Base-by-base conservation (phyloP, 2,329 filamentous ascomycete genomes). In the Macrophomina tecta region DNA sequence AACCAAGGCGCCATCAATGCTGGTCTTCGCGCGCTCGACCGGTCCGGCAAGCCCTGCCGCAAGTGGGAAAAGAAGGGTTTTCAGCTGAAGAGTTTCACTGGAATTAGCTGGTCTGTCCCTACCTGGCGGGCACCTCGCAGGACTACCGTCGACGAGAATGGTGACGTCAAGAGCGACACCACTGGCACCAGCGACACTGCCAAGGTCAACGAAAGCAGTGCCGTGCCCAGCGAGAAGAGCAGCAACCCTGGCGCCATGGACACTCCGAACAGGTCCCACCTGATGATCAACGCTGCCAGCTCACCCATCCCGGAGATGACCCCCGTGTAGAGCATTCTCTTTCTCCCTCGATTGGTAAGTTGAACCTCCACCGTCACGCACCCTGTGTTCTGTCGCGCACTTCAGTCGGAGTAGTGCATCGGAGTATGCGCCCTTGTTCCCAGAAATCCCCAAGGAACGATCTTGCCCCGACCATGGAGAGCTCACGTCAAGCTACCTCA, bases 1-100 rank as follows among this genome's bases (percentile, higher is more conserved):
- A 98, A 97, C 78, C 92, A 94, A 74, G 95, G 95, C 70, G 94
- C 94, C 68, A 99, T 99, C 85, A 99, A 99, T 77, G 95, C 95
- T 65, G 92, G 93, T 63, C 89, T 99, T 60, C 92, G 95, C 65
- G 94, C 95, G 12, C 91, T 99, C 70, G 95, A 99, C 79, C 90
- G 94, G 69, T 91, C 91, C 7, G 94, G 94, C 71, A 91, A 94
- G 75, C 94, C 95, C 9, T 97, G 94, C 79, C 91, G 94, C 70
- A 94, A 90, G 78, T 99, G 95, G 95, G 85, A 89, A 76, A 92
- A 90, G 78, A 93, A 93, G 70, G 87, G 89, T 66, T 92, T 98
- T 77, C 86, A 85, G 58, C 83, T 98, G 72, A 97, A 97, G 84
- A 97, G 90, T 79, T 98, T 98, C 78, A 97, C 94, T 0, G 94